These are phyloP conservation scores for Mortierella sp. DNA, from an alignment of 371 early-diverging fungal species.

Conservation along the genomic window DNA sequence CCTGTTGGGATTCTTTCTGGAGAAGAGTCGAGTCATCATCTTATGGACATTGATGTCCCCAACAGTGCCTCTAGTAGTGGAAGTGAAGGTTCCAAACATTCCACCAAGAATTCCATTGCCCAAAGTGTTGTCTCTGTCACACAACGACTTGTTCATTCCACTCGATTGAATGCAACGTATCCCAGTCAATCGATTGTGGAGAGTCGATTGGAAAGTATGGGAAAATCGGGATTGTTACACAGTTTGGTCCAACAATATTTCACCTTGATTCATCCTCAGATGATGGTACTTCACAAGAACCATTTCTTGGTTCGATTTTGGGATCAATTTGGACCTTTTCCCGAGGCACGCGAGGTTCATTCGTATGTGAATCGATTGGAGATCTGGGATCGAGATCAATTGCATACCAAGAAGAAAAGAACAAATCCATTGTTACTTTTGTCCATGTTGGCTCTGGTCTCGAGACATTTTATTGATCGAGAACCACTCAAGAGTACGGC, in stretches of 20 bases:
- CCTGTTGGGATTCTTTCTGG: no score
- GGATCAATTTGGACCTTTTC: slow-evolving; percentile 37
- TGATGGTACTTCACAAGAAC: slow-evolving; percentile 46
- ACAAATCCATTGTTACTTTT: slow-evolving; percentile 25
- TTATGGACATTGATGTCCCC: no score
- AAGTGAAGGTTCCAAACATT: no score
- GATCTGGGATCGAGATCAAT: no score
- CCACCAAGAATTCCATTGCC: no score
- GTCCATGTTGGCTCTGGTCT: slow-evolving; percentile 43
- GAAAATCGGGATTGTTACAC: slow-evolving; percentile 35
- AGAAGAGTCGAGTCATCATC: no score
- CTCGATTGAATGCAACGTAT: no score
- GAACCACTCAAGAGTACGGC: slow-evolving; percentile 23
- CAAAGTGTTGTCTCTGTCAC: no score
- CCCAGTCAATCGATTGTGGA: no score
- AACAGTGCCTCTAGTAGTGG: no score
- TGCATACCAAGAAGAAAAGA: slow-evolving; percentile 1
- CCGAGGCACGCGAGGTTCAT: slow-evolving; percentile 40
- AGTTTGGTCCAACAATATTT: slow-evolving; percentile 46
- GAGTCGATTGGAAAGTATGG: slow-evolving; percentile 22
- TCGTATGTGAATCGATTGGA: no score
- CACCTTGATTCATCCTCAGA: slow-evolving; percentile 41
- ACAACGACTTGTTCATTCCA: no score
- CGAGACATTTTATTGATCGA: slow-evolving; percentile 45
- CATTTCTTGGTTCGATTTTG: slow-evolving; percentile 45